These are phyloP conservation scores for Austroboletus olivaceoglutinosus DNA, from an alignment of 1,284 basidiomycete genomes.

Conservation along the genomic window DNA sequence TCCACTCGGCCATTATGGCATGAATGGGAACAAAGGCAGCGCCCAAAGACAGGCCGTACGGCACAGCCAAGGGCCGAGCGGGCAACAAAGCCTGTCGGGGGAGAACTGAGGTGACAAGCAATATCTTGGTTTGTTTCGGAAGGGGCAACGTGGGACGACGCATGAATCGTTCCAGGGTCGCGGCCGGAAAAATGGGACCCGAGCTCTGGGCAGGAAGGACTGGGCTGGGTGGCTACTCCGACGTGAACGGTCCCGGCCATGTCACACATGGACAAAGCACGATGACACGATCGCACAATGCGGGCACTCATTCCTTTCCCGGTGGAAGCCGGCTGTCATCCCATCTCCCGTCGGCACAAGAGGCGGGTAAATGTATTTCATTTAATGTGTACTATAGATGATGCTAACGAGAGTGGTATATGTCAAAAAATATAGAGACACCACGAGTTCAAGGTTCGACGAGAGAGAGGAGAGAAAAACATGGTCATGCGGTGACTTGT, in stretches of 20 bases:
- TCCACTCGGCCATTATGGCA: too few relatives aligned
- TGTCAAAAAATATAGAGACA: slow-evolving; percentile 37
- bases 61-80: too few relatives aligned
- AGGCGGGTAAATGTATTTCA: background rate
- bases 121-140: too few relatives aligned
- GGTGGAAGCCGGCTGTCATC: background rate
- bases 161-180: background rate
- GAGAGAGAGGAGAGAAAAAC: background rate
- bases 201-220: background rate
- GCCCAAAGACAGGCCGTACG: too few relatives aligned
- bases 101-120: too few relatives aligned
- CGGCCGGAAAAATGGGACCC: background rate
- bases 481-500: slow-evolving; percentile 27
- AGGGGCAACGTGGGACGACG: too few relatives aligned
- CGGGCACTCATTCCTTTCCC: background rate
- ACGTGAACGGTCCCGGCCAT: background rate
- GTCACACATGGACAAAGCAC: background rate
- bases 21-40: too few relatives aligned
- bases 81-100: too few relatives aligned
- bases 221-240: background rate
- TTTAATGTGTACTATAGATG: slow-evolving; percentile 12
- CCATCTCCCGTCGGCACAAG: background rate
- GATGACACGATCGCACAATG: background rate
- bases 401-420: slow-evolving; percentile 22
- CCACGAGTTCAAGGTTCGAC: slow-evolving; percentile 21